Base-by-base conservation (phyloP, 306 rosid genomes). In the Vigna reflexopilosa region DNA sequence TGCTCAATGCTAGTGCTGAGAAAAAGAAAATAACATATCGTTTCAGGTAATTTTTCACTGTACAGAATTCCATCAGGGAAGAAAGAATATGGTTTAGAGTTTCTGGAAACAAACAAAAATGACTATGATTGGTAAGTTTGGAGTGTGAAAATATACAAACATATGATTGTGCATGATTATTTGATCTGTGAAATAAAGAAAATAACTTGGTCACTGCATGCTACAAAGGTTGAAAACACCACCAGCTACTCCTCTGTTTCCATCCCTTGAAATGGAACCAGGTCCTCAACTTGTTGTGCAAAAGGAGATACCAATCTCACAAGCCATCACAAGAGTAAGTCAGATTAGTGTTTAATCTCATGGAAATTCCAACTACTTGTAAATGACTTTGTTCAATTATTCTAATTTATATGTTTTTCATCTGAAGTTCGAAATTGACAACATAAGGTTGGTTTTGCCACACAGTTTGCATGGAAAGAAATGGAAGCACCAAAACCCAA, bases 251-350 rank as follows among this genome's bases (percentile, higher is more conserved):
- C 98, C 97, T 28, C 82, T 94, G 7, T 94, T 94, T 75, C 93
- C 96, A 58, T 94, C 97, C 34, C 86, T 94, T 15, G 98, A 94
- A 85, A 94, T 91, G 97, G 97, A 94, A 70, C 86, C 93, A 32
- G 77, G 36, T 10, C 84, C 82, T 47, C 82, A 88, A 42, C 86
- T 85, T 9, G 82, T 80, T 11, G 14, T 70, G 58, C 95, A 88
- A 54, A 83, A 77, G 80, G 93, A 90, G 78, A 44, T 85, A 45
- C 85, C 91, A 52, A 70, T 88, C 32, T 38, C 75, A 55, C 88
- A 86, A 32, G 83, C 86, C 61, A 73, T 77, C 81, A 85, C 97
- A 63, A 83, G 88, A 81, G 93, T 89, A 88, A 0, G 88, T 57
- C 28, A 26, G 3, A 26, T 26, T 26, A 26, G 28, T 26, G 28